A percentile compares a stretch with the other conserved stretches of the same genome.
Conservation (phyloP, 192 early-diverging fungal species). For the Backusella macrospora region DNA sequence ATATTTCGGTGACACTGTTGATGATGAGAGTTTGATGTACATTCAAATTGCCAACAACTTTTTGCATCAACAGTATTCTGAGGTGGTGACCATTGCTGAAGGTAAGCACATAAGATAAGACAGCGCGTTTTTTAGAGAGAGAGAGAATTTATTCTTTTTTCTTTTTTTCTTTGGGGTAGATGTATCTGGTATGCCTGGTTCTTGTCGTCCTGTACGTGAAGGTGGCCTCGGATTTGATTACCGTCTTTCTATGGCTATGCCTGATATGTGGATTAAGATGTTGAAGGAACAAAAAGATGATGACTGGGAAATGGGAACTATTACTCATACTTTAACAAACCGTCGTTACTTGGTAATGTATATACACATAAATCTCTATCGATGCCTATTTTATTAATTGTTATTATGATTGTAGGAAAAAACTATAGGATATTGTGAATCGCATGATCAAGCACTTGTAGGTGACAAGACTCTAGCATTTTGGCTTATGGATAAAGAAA, state of each 20-base stretch:
- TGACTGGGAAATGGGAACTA: conserved; percentile 89
- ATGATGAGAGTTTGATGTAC: conserved; percentile 86
- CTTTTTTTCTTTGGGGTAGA: conserved; percentile 50
- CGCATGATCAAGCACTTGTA: conserved; percentile 97
- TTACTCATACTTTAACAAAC: conserved; percentile 88
- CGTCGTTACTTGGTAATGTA: conserved; percentile 73
- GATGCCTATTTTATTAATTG: neutral
- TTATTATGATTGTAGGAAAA: conserved; percentile 68
- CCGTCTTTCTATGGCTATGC: conserved; percentile 93
- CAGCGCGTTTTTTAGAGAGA: no score
- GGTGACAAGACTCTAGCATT: conserved; percentile 98
- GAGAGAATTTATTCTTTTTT: no score
- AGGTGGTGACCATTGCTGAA: conserved; percentile 91
- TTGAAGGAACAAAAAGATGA: conserved; percentile 91
- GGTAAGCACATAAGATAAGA: conserved; percentile 45
- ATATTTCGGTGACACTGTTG: conserved; percentile 87
- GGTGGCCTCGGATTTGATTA: conserved; percentile 98
- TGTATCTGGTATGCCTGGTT: conserved; percentile 98
- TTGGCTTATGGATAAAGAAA: conserved; percentile 99
- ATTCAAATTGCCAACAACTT: conserved; percentile 91
- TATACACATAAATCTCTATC: neutral
- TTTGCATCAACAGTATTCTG: conserved; percentile 78
- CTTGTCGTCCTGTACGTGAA: conserved; percentile 83
- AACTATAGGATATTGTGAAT: conserved; percentile 95
- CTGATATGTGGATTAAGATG: conserved; percentile 99